Conservation (phyloP, 2,329 filamentous ascomycete genomes). For the Botrytis pseudocinerea region DNA sequence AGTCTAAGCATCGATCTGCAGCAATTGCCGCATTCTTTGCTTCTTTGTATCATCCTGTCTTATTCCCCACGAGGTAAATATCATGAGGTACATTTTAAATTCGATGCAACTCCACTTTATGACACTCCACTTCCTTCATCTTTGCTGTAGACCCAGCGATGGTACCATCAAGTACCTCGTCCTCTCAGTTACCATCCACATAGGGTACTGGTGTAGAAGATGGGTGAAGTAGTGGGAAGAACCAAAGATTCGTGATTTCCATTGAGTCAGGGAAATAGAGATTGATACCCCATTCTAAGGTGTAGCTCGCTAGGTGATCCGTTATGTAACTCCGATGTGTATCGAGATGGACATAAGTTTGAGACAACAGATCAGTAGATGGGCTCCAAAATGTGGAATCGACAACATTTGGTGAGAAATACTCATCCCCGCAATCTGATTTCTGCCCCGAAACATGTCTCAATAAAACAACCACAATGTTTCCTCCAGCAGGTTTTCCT, state of each 20-base stretch:
- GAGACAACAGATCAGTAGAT: constrained; percentile 43
- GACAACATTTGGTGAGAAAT: constrained; percentile 37
- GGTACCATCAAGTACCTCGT: constrained; percentile 47
- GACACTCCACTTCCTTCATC: constrained; percentile 44
- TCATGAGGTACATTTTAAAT: constrained; percentile 49
- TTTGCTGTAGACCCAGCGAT: constrained; percentile 42
- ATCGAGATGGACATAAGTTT: constrained; percentile 38
- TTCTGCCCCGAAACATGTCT: constrained; percentile 45
- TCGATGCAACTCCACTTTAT: constrained; percentile 45
- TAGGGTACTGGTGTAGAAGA: constrained; percentile 45
- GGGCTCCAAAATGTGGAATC: constrained; percentile 46
- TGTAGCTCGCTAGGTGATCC: constrained; percentile 47
- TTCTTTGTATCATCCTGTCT: constrained; percentile 47
- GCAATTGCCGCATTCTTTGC: constrained; percentile 28
- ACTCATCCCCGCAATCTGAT: constrained; percentile 23
- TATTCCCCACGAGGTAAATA: constrained; percentile 45
- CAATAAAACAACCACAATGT: constrained; percentile 47
- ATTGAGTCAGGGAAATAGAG: constrained; percentile 40
- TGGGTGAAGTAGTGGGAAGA: constrained; percentile 41
- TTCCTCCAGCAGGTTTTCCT: constrained; percentile 52
- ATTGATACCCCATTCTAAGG: constrained; percentile 44
- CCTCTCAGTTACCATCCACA: constrained; percentile 45
- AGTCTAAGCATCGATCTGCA: background rate
- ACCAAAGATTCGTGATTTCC: constrained; percentile 42
- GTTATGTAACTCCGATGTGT: constrained; percentile 32